These are phyloP conservation scores for Nakazawaea peltata DNA, from an alignment of 805 yeast species.

Conservation along the genomic window DNA sequence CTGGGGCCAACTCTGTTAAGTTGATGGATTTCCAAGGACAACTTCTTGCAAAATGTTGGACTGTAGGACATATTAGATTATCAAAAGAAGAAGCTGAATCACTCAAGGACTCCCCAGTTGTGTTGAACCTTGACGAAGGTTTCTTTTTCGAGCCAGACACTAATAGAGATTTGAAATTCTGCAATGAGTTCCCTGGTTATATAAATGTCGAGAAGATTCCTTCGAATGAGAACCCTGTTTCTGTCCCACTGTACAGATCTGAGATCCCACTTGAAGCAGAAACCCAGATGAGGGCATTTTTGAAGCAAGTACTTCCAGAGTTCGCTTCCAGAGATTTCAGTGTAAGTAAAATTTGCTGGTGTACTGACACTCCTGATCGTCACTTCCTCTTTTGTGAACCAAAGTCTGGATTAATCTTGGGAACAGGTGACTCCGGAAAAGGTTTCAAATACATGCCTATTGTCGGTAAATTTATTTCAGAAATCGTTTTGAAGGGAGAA, in stretches of 20 bases:
- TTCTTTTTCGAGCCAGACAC: conserved; percentile 33
- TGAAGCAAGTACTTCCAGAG: conserved; percentile 24
- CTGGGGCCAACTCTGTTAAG: conserved; percentile 30
- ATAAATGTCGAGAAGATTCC: conserved; percentile 15
- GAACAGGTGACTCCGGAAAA: conserved; percentile 30
- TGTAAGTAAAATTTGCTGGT: conserved; percentile 26
- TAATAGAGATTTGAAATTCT: conserved; percentile 26
- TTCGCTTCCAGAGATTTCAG: conserved; percentile 22
- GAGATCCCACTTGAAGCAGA: conserved; percentile 26
- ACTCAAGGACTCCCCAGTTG: conserved; percentile 26
- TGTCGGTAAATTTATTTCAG: conserved; percentile 23
- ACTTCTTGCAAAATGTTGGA: conserved; percentile 30
- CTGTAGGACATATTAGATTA: conserved; percentile 31
- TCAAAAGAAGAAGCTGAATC: conserved; percentile 23
- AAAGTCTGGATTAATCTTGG: conserved; percentile 19
- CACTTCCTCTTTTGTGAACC: conserved; percentile 21
- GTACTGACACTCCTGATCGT: conserved; percentile 27
- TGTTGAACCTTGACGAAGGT: conserved; percentile 28
- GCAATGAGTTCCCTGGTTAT: conserved; percentile 33
- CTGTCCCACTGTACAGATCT: conserved; percentile 23
- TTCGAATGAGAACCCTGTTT: conserved; percentile 10
- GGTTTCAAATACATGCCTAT: conserved; percentile 29
- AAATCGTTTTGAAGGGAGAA: conserved; percentile 24
- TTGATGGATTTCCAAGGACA: conserved; percentile 27
- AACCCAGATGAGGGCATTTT: conserved; percentile 22